Conservation (phyloP, 2,329 filamentous ascomycete genomes). For the Tetracladium maxilliforme region DNA sequence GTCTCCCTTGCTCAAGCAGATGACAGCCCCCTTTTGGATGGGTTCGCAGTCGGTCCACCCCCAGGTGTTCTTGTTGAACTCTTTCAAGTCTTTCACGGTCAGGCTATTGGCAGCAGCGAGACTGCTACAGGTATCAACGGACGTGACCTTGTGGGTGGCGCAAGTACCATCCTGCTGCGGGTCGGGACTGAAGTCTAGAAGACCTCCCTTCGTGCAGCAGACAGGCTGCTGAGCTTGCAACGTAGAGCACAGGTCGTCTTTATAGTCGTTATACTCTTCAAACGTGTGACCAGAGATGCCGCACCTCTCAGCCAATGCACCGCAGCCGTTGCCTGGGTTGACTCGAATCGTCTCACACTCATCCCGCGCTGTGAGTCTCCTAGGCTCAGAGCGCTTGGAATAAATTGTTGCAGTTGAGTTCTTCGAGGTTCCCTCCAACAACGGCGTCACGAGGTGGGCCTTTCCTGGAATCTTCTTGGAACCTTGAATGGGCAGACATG, state of each 20-base stretch:
- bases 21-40: slow-evolving; percentile 13
- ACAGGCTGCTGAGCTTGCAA: slow-evolving; percentile 12
- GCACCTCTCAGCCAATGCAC: slow-evolving; percentile 8
- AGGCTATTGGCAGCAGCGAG: slow-evolving; percentile 17
- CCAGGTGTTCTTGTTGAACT: slow-evolving; percentile 26
- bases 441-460: too few relatives aligned
- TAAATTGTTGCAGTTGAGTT: too few relatives aligned
- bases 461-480: slow-evolving; percentile 1
- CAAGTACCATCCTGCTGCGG: slow-evolving; percentile 19
- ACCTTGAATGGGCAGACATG: slow-evolving; percentile 1
- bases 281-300: slow-evolving; percentile 11
- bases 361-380: slow-evolving; percentile 2
- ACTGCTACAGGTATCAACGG: slow-evolving; percentile 16
- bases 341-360: slow-evolving; percentile 5
- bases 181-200: slow-evolving; percentile 16
- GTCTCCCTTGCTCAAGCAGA: slow-evolving; percentile 23
- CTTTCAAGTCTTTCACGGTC: slow-evolving; percentile 16
- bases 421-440: too few relatives aligned
- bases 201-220: slow-evolving; percentile 15
- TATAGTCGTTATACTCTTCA: slow-evolving; percentile 14
- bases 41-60: slow-evolving; percentile 21
- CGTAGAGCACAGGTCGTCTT: slow-evolving; percentile 10
- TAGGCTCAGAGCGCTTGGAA: too few relatives aligned
- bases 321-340: slow-evolving; percentile 9
- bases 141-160: slow-evolving; percentile 14